Percentiles rank a stretch among this genome's conserved stretches.
phyloP scores from a whole-genome alignment of 2,329 filamentous ascomycete species.

The Sporothrix pallida region DNA sequence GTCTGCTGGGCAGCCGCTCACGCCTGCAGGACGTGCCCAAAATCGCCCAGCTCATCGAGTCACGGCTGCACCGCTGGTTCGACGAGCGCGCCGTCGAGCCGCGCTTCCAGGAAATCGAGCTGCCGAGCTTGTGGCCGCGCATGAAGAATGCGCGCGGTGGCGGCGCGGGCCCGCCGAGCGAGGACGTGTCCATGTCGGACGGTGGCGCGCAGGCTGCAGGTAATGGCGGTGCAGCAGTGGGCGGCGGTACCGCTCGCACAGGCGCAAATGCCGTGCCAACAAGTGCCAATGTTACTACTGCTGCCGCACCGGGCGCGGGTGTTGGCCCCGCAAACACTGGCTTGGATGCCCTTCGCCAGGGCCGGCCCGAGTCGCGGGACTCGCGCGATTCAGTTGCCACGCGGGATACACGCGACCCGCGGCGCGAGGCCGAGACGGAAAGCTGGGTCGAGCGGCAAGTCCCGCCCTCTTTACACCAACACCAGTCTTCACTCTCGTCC shows the following conservation, averaged over 20 bases:
- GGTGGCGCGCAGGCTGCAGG: neutral
- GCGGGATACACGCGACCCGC: slow-evolving; percentile 43
- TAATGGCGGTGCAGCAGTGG: neutral
- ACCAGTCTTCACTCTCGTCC: slow-evolving; percentile 21
- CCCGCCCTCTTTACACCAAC: slow-evolving; percentile 36
- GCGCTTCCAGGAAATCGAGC: slow-evolving; percentile 82
- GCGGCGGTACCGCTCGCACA: neutral
- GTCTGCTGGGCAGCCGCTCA: slow-evolving; percentile 78
- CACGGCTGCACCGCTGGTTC: slow-evolving; percentile 82
- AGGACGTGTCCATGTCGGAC: slow-evolving; percentile 33
- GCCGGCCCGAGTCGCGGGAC: slow-evolving; percentile 41
- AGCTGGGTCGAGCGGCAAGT: slow-evolving; percentile 39
- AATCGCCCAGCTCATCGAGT: slow-evolving; percentile 82
- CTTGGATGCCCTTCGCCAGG: slow-evolving; percentile 28
- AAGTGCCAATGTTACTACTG: neutral
- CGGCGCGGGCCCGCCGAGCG: slow-evolving; percentile 29
- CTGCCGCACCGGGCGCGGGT: neutral
- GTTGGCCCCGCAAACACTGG: neutral
- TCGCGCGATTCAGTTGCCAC: slow-evolving; percentile 46
- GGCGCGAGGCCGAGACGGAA: slow-evolving; percentile 41
- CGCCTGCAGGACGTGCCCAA: slow-evolving; percentile 85
- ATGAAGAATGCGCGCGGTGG: slow-evolving; percentile 82
- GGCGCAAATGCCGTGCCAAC: neutral
- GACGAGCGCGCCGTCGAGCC: slow-evolving; percentile 86
- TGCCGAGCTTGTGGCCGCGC: slow-evolving; percentile 81